A percentile compares a stretch with the other conserved stretches of the same genome.
Conservation (phyloP, 2,329 filamentous ascomycete genomes). For the Neophaeococcomyces aloes region DNA sequence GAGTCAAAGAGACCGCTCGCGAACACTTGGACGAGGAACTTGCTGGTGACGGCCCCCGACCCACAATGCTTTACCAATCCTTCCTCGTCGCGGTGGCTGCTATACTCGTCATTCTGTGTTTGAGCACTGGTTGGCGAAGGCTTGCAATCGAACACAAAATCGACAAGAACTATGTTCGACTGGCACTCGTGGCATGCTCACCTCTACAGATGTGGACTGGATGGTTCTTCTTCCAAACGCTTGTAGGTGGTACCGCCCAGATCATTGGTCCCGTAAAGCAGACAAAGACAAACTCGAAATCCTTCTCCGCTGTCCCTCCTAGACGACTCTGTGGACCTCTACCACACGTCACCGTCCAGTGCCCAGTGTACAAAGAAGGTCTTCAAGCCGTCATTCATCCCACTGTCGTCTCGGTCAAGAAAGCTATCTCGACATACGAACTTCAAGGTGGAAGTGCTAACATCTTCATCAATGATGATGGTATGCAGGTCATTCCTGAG, state of each 20-base stretch:
- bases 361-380: slow-evolving; percentile 81
- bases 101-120: slow-evolving; percentile 40
- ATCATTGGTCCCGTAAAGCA: slow-evolving; percentile 36
- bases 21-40: slow-evolving; percentile 29
- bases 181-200: slow-evolving; percentile 43
- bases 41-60: slow-evolving; percentile 34
- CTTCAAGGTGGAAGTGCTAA: slow-evolving; percentile 34
- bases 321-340: slow-evolving; percentile 27
- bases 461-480: slow-evolving; percentile 33
- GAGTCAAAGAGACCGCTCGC: slow-evolving; percentile 22
- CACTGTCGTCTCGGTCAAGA: slow-evolving; percentile 46
- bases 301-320: slow-evolving; percentile 35
- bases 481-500: slow-evolving; percentile 30
- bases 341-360: slow-evolving; percentile 61
- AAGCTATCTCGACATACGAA: slow-evolving; percentile 50
- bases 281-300: slow-evolving; percentile 36
- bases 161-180: slow-evolving; percentile 44
- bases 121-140: slow-evolving; percentile 47
- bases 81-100: slow-evolving; percentile 45
- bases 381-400: slow-evolving; percentile 55
- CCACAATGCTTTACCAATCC: slow-evolving; percentile 46
- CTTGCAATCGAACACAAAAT: slow-evolving; percentile 46
- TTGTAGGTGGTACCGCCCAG: slow-evolving; percentile 33
- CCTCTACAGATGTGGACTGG: slow-evolving; percentile 51
- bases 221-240: slow-evolving; percentile 39